These are phyloP conservation scores for Melastoma malabathricum DNA, from an alignment of 345 rosid species.

Conservation along the genomic window DNA sequence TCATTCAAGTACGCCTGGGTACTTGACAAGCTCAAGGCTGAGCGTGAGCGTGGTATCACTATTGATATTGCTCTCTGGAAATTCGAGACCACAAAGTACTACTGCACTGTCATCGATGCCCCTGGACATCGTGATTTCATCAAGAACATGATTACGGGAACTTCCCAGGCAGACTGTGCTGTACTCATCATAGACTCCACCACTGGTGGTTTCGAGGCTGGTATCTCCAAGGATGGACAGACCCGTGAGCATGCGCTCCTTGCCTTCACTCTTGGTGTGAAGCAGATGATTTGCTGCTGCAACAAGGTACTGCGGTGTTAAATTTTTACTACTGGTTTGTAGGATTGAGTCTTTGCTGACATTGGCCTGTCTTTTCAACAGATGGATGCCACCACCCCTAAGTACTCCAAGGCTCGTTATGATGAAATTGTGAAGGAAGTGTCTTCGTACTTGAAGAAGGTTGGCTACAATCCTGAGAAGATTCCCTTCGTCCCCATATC, in stretches of 20 bases:
- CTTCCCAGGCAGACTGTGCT: conserved; percentile 80
- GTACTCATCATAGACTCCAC: conserved; percentile 70
- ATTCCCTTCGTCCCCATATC: conserved; percentile 31
- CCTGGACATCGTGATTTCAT: conserved; percentile 78
- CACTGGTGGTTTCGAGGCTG: conserved; percentile 79
- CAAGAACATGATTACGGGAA: conserved; percentile 80
- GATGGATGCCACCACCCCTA: conserved; percentile 36
- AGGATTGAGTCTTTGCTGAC: background rate
- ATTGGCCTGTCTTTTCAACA: background rate
- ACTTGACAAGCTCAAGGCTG: conserved; percentile 74
- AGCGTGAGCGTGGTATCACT: conserved; percentile 81
- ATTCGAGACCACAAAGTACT: conserved; percentile 70
- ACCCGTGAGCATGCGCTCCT: conserved; percentile 60
- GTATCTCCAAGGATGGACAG: conserved; percentile 75
- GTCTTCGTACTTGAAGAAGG: conserved; percentile 30
- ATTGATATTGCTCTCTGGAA: conserved; percentile 81
- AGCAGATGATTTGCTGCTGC: conserved; percentile 69
- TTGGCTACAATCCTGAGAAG: conserved; percentile 33
- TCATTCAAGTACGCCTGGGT: conserved; percentile 90
- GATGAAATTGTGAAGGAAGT: conserved; percentile 36
- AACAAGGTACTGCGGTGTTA: conserved; percentile 34
- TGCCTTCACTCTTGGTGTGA: conserved; percentile 57
- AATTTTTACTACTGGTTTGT: background rate
- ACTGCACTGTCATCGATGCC: conserved; percentile 76
- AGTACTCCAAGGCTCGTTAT: conserved; percentile 30